These are phyloP conservation scores for Rhodotorula diobovata DNA, from an alignment of 768 basidiomycete species.

Conservation along the genomic window DNA sequence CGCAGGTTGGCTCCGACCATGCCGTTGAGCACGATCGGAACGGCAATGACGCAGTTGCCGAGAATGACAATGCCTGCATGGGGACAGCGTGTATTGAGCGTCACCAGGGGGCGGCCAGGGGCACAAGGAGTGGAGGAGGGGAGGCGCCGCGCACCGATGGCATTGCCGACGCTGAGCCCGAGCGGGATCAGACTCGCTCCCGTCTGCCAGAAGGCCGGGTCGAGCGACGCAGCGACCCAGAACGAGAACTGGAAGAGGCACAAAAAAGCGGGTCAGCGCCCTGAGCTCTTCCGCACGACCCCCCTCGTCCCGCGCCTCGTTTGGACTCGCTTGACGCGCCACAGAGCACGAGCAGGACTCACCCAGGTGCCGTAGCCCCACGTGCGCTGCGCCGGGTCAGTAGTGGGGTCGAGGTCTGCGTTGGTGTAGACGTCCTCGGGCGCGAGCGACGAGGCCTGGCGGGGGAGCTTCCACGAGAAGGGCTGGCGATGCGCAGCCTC, in stretches of 20 bases:
- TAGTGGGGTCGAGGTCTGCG: constrained; percentile 32
- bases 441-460: constrained; percentile 28
- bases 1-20: constrained; percentile 42
- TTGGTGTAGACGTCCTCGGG: constrained; percentile 36
- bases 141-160: constrained; percentile 7
- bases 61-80: constrained; percentile 58
- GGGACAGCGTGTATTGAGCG: background rate
- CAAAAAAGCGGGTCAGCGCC: background rate
- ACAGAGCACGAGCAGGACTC: background rate
- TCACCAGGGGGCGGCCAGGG: background rate
- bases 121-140: background rate
- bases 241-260: constrained; percentile 15
- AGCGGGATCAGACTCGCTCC: constrained; percentile 27
- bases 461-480: constrained; percentile 11
- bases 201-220: constrained; percentile 26
- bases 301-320: too few relatives aligned
- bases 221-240: constrained; percentile 34
- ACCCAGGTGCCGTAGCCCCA: constrained; percentile 33
- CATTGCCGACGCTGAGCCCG: constrained; percentile 10
- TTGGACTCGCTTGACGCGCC: too few relatives aligned
- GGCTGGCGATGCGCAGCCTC: background rate
- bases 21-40: constrained; percentile 72
- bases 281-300: background rate
- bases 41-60: constrained; percentile 66
- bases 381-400: constrained; percentile 17